Evolutionary conservation across 2,329 filamentous ascomycete species (phyloP).

Genomic region (Calonectria pseudoreteaudii): DNA sequence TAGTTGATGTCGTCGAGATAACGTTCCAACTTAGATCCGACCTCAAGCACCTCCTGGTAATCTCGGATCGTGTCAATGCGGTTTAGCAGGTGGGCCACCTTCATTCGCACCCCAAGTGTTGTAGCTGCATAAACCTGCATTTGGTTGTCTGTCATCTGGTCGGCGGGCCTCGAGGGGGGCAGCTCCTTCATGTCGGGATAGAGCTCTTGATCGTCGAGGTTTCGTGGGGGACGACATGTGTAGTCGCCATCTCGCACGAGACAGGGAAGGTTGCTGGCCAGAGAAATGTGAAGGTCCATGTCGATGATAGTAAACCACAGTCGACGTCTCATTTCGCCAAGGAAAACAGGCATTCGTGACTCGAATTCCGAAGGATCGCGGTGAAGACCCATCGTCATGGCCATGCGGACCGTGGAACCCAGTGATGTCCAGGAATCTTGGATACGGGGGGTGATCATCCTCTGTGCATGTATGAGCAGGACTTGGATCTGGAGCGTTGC

Average conservation of each 20-base stretch:
- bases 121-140: conserved; percentile 66
- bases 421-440: conserved; percentile 67
- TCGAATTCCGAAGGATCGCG: conserved; percentile 67
- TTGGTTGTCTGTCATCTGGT: conserved; percentile 64
- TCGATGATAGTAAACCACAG: conserved; percentile 69
- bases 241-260: conserved; percentile 65
- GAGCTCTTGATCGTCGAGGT: conserved; percentile 65
- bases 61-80: conserved; percentile 65
- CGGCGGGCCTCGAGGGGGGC: conserved; percentile 61
- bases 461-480: conserved; percentile 63
- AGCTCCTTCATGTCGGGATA: conserved; percentile 60
- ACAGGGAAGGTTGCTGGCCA: conserved; percentile 64
- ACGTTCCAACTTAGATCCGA: conserved; percentile 65
- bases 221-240: conserved; percentile 64
- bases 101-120: conserved; percentile 62
- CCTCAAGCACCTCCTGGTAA: conserved; percentile 64
- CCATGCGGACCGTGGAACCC: conserved; percentile 67
- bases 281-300: conserved; percentile 66
- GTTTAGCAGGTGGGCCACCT: conserved; percentile 62
- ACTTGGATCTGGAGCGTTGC: conserved; percentile 66
- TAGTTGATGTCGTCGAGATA: conserved; percentile 67
- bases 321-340: conserved; percentile 65
- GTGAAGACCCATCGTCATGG: conserved; percentile 70
- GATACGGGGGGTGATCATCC: conserved; percentile 63
- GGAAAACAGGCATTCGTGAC: conserved; percentile 60